Evolutionary conservation across 2,329 filamentous ascomycete genomes (phyloP).

Genomic region (Exserohilum rostratum): DNA sequence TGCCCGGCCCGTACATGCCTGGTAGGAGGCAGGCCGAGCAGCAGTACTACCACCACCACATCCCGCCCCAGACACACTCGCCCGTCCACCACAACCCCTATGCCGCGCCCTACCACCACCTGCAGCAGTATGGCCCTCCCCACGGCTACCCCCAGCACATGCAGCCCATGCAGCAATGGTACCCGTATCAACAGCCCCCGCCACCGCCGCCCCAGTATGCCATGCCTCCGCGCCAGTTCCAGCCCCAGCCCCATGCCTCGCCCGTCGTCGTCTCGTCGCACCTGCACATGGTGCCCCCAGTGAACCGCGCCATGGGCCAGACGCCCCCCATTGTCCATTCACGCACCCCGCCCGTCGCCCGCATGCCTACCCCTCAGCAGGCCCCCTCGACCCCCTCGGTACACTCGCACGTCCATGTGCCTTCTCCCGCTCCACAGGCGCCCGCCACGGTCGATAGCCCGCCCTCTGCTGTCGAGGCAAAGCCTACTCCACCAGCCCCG

Average conservation of each 20-base stretch:
- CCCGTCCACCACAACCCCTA: constrained; percentile 36
- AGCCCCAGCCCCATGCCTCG: constrained; percentile 48
- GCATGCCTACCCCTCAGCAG: constrained; percentile 38
- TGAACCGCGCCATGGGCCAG: constrained; percentile 47
- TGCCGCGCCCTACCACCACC: constrained; percentile 40
- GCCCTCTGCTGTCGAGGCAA: constrained; percentile 25
- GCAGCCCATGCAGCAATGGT: constrained; percentile 49
- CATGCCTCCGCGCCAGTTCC: constrained; percentile 48
- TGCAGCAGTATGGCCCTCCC: constrained; percentile 50
- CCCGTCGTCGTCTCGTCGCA: constrained; percentile 56
- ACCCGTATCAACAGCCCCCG: constrained; percentile 48
- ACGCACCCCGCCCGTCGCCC: constrained; percentile 42
- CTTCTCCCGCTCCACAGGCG: constrained; percentile 42
- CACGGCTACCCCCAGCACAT: constrained; percentile 49
- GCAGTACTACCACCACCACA: constrained; percentile 41
- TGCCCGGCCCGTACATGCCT: constrained; percentile 66
- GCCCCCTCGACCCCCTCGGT: constrained; percentile 45
- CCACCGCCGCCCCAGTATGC: constrained; percentile 43
- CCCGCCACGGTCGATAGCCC: constrained; percentile 38
- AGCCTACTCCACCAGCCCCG: constrained; percentile 19
- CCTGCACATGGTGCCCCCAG: constrained; percentile 50
- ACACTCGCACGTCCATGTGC: constrained; percentile 41
- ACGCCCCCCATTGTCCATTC: constrained; percentile 48
- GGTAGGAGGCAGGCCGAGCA: constrained; percentile 51
- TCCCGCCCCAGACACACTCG: constrained; percentile 27